Conservation (phyloP, 345 rosid genomes). For the Gossypium longicalyx region DNA sequence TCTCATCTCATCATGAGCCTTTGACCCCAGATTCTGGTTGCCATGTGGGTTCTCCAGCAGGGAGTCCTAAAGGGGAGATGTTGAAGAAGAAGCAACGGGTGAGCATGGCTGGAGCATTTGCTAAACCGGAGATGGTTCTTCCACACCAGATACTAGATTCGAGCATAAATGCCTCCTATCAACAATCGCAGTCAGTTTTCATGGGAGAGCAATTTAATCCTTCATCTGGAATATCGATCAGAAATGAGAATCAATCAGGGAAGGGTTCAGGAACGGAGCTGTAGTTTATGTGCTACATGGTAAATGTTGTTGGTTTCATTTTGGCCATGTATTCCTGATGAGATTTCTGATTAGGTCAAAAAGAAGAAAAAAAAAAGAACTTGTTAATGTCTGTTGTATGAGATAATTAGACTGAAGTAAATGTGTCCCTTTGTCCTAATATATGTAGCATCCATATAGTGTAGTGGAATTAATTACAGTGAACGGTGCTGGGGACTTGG, state of each 20-base stretch:
- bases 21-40: constrained; percentile 83
- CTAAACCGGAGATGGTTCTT: constrained; percentile 48
- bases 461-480: constrained; percentile 5
- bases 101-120: constrained; percentile 30
- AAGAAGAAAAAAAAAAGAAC: background rate
- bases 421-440: constrained; percentile 14
- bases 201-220: constrained; percentile 50
- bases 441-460: background rate
- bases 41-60: constrained; percentile 49
- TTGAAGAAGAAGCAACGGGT: constrained; percentile 66
- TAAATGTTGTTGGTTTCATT: constrained; percentile 2
- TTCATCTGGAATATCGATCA: constrained; percentile 40
- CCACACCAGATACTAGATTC: constrained; percentile 75
- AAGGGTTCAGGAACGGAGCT: constrained; percentile 48
- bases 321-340: constrained; percentile 21
- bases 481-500: background rate
- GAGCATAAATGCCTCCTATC: constrained; percentile 58
- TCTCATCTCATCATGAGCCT: constrained; percentile 79
- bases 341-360: constrained; percentile 21
- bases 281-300: constrained; percentile 17
- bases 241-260: constrained; percentile 43
- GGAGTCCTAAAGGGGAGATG: constrained; percentile 59
- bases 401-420: constrained; percentile 26
- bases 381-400: constrained; percentile 20
- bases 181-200: constrained; percentile 42